Evolutionary conservation across 2,329 filamentous ascomycete genomes (phyloP).

Genomic region (Beauveria sp.): DNA sequence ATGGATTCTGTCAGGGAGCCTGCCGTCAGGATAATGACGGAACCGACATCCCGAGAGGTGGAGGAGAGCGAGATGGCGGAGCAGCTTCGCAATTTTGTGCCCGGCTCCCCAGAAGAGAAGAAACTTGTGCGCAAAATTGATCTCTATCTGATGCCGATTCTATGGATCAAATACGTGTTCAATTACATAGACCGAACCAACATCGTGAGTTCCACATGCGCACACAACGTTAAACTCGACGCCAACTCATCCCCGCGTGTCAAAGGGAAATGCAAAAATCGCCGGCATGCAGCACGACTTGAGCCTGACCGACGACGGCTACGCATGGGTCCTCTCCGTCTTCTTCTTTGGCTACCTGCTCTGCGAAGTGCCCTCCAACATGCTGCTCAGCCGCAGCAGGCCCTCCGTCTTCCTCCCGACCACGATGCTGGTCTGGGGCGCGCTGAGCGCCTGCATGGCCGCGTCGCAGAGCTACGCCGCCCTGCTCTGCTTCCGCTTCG

Average conservation of each 20-base stretch:
- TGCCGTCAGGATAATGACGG: background rate
- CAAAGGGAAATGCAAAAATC: conserved; percentile 49
- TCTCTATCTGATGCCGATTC: conserved; percentile 32
- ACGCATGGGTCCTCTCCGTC: conserved; percentile 49
- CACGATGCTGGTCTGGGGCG: conserved; percentile 46
- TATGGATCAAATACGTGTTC: conserved; percentile 44
- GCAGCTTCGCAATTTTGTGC: conserved; percentile 21
- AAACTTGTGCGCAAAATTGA: conserved; percentile 27
- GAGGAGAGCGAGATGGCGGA: conserved; percentile 19
- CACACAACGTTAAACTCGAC: conserved; percentile 26
- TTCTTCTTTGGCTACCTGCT: conserved; percentile 52
- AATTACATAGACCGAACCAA: conserved; percentile 24
- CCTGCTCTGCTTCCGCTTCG: conserved; percentile 38
- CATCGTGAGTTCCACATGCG: conserved; percentile 16
- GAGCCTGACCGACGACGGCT: conserved; percentile 36
- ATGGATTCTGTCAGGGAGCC: background rate
- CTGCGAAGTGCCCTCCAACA: conserved; percentile 49
- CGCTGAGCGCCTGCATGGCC: conserved; percentile 45
- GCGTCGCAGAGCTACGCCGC: conserved; percentile 40
- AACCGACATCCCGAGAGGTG: background rate
- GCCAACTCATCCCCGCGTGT: conserved; percentile 47
- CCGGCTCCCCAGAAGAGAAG: conserved; percentile 17
- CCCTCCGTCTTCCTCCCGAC: conserved; percentile 45
- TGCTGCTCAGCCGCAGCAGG: conserved; percentile 44
- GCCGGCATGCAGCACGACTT: conserved; percentile 44